Conservation (phyloP, 139 green algal genomes). For the Marvania coccoides region DNA sequence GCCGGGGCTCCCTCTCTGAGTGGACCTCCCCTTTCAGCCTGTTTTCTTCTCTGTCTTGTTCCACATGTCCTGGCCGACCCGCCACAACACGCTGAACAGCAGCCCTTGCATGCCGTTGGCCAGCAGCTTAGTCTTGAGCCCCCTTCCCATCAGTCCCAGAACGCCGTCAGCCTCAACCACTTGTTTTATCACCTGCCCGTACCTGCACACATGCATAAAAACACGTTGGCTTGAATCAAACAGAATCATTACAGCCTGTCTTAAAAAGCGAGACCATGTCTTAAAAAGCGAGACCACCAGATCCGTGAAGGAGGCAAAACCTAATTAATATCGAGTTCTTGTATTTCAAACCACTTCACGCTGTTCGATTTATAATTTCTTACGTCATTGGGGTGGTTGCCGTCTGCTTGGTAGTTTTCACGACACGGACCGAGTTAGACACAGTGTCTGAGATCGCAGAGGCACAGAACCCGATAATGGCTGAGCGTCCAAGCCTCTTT, state of each 20-base stretch:
- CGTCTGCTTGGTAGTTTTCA: conserved; percentile 90
- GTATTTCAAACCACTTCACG: too few relatives aligned
- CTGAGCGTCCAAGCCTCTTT: conserved; percentile 59
- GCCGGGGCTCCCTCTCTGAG: too few relatives aligned
- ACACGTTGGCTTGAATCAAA: too few relatives aligned
- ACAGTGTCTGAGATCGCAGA: conserved; percentile 77
- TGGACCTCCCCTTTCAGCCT: conserved; percentile 7
- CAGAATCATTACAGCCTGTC: too few relatives aligned
- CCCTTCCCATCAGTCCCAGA: conserved; percentile 66
- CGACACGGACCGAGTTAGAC: conserved; percentile 85
- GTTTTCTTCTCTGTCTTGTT: conserved; percentile 30
- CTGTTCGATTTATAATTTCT: too few relatives aligned
- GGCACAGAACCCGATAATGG: conserved; percentile 78
- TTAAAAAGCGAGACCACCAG: too few relatives aligned
- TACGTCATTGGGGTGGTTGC: conserved; percentile 46
- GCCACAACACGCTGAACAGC: conserved; percentile 73
- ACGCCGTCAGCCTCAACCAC: conserved; percentile 77
- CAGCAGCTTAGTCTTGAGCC: conserved; percentile 79
- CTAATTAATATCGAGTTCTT: too few relatives aligned
- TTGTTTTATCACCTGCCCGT: conserved; percentile 61
- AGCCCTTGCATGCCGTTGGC: conserved; percentile 74
- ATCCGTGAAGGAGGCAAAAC: too few relatives aligned
- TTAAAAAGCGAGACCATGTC: too few relatives aligned
- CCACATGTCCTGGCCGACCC: conserved; percentile 62
- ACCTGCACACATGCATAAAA: too few relatives aligned